Conservation (phyloP, 2,329 filamentous ascomycete species). For the Exserohilum rostratum region DNA sequence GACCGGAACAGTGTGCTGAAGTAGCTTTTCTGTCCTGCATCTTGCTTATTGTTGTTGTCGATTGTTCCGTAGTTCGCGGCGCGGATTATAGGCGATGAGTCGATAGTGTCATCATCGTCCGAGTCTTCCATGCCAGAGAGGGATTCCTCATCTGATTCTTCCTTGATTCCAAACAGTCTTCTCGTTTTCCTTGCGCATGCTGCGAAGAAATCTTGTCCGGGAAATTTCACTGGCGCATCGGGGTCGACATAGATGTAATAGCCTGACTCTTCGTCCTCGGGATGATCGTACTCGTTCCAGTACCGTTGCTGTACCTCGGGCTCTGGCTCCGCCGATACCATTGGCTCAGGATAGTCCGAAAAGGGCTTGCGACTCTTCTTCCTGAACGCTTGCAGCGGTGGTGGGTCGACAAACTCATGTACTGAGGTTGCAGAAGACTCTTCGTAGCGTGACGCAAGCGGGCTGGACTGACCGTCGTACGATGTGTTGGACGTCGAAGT, state of each 20-base stretch:
- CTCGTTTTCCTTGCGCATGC: conserved; percentile 36
- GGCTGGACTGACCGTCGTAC: conserved; percentile 44
- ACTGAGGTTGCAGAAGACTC: conserved; percentile 45
- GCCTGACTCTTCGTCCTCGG: conserved; percentile 66
- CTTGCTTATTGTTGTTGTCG: conserved; percentile 1
- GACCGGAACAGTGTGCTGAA: conserved; percentile 42
- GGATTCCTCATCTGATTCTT: conserved; percentile 29
- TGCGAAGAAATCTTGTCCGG: conserved; percentile 67
- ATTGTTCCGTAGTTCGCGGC: conserved; percentile 58
- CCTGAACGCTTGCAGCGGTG: conserved; percentile 50
- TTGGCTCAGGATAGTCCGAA: conserved; percentile 31
- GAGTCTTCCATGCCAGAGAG: conserved; percentile 51
- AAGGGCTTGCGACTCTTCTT: conserved; percentile 50
- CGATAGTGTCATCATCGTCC: conserved; percentile 59
- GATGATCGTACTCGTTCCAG: conserved; percentile 88
- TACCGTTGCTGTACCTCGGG: conserved; percentile 55
- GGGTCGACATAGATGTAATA: conserved; percentile 80
- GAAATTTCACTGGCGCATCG: conserved; percentile 64
- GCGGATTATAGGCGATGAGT: conserved; percentile 33
- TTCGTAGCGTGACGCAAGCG: conserved; percentile 34
- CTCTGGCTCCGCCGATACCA: conserved; percentile 25
- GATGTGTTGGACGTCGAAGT: conserved; percentile 50
- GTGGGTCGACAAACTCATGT: conserved; percentile 46
- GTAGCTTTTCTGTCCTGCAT: conserved; percentile 28
- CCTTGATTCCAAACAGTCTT: conserved; percentile 31